phyloP scores from a whole-genome alignment of 2,329 filamentous ascomycete species.

The Clonostachys chloroleuca region DNA sequence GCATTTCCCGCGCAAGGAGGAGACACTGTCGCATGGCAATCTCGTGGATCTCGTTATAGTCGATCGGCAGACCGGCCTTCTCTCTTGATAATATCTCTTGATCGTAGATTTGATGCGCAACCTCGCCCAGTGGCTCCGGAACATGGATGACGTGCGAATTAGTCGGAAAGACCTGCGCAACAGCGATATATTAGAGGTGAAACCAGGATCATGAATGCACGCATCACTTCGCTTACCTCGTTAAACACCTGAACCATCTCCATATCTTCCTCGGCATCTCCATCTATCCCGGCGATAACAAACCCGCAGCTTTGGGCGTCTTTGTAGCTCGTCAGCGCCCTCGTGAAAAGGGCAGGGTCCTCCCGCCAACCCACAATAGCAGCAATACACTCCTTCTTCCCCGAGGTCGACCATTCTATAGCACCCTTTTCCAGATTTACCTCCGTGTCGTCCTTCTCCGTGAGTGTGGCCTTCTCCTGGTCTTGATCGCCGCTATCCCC shows the following conservation, averaged over 20 bases:
- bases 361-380: conserved; percentile 16
- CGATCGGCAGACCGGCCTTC: conserved; percentile 4
- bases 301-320: conserved; percentile 7
- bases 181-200: too few relatives aligned
- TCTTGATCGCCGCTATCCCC: conserved; percentile 5
- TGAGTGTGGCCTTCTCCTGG: conserved; percentile 2
- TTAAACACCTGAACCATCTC: conserved; percentile 15
- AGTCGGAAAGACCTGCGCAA: conserved; percentile 4
- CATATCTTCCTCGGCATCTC: conserved; percentile 10
- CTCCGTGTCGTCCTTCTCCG: neutral
- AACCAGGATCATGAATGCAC: too few relatives aligned
- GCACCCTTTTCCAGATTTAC: neutral
- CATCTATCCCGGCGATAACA: conserved; percentile 14
- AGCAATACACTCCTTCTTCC: conserved; percentile 11
- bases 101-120: conserved; percentile 8
- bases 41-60: conserved; percentile 7
- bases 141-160: conserved; percentile 10
- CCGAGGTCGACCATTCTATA: neutral
- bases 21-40: conserved; percentile 12
- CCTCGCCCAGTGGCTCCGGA: conserved; percentile 11
- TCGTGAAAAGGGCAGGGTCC: conserved; percentile 11
- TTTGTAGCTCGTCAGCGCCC: conserved; percentile 13
- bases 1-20: conserved; percentile 8
- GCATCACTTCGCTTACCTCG: conserved; percentile 4
- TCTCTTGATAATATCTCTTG: conserved; percentile 7